Evolutionary conservation across 495 filamentous ascomycete genomes (phyloP), one percentile per base, ranked within the genome.

Genomic region (Pyronema domesticum): DNA sequence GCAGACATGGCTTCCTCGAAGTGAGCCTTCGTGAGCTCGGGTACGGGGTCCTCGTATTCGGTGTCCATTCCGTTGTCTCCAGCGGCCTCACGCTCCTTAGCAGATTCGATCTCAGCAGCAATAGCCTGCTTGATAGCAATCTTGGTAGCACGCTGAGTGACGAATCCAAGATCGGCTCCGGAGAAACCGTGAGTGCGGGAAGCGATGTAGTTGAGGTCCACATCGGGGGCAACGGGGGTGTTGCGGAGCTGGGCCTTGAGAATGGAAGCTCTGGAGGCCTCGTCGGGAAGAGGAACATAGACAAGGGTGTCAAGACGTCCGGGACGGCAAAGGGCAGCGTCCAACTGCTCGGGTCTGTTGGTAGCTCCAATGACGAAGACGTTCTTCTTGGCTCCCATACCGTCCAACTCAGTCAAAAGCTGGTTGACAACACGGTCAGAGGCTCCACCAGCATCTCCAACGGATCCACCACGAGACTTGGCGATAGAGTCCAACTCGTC

Each of bases 401-500:
- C 63, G 43, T 66, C 63, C 54, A 66, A 56, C 19, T 66, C 88
- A 53, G 91, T 98, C 68, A 98, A 73, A 69, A 98, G 85, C 76
- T 95, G 93, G 74, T 98, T 98, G 70, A 98, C 91, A 60, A 98
- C 91, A 84, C 91, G 91, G 70, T 98, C 91, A 11, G 89, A 95
- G 57, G 91, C 91, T 77, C 91, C 91, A 62, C 91, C 91, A 60
- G 91, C 91, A 76, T 98, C 91, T 51, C 91, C 91, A 58, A 87
- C 79, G 46, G 89, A 95, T 69, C 91, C 93, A 73, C 91, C 93
- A 81, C 91, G 87, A 59, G 89, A 93, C 80, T 98, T 98, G 70
- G 91, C 91, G 68, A 98, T 98, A 13, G 91, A 98, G 68, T 98
- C 91, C 72, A 98, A 71, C 74, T 98, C 91, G 60, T 98, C 91